Percentiles rank a stretch among this genome's conserved stretches.
Conservation (phyloP, 768 basidiomycete species). For the Termitomyces sp. region DNA sequence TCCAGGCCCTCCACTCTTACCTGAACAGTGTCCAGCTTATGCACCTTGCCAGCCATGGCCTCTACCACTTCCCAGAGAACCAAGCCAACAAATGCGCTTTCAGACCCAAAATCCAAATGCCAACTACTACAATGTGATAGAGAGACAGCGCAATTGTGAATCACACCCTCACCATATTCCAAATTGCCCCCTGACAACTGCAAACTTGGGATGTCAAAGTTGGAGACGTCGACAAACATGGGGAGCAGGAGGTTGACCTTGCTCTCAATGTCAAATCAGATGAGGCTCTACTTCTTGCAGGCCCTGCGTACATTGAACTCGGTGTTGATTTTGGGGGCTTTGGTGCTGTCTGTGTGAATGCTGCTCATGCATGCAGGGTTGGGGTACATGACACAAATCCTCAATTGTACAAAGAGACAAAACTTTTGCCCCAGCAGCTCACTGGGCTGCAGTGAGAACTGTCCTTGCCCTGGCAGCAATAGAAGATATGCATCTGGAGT, state of each 20-base stretch:
- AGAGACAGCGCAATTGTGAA: background rate
- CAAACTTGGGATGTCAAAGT: background rate
- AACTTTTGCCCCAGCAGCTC: slow-evolving; percentile 28
- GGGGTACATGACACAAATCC: slow-evolving; percentile 1
- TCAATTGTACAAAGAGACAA: slow-evolving; percentile 21
- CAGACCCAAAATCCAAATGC: background rate
- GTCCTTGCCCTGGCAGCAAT: slow-evolving; percentile 22
- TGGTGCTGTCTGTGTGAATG: background rate
- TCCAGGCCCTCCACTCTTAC: background rate
- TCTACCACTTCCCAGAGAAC: no score
- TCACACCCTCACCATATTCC: background rate
- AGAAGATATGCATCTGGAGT: slow-evolving; percentile 21
- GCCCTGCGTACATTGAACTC: background rate
- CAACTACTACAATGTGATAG: background rate
- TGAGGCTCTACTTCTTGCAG: background rate
- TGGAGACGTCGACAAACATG: background rate
- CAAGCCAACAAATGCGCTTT: background rate
- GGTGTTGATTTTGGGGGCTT: background rate
- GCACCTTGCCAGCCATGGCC: no score
- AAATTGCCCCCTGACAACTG: background rate
- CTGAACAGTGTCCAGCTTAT: no score
- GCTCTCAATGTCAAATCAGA: background rate
- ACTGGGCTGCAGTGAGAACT: slow-evolving; percentile 11
- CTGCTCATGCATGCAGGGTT: background rate
- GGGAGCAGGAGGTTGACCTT: slow-evolving; percentile 1